Percentiles rank a stretch among this genome's conserved stretches.
phyloP scores from a whole-genome alignment of 495 filamentous ascomycete genomes.

The Clavariopsis aquatica region DNA sequence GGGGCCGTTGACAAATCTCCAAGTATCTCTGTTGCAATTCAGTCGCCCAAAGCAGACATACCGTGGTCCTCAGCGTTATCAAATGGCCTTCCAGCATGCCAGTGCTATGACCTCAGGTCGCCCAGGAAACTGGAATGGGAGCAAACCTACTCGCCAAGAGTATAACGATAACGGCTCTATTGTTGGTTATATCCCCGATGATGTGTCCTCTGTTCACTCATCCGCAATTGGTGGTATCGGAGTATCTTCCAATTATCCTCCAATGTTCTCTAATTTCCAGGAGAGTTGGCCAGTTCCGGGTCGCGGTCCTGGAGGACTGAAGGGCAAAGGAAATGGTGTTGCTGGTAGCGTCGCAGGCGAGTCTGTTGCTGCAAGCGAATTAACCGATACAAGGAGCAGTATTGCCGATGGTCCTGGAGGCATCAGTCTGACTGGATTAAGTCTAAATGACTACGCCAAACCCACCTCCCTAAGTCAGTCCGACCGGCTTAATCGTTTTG shows the following conservation, averaged over 20 bases:
- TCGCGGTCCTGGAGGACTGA: conserved; percentile 39
- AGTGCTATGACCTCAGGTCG: conserved; percentile 56
- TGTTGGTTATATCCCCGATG: conserved; percentile 91
- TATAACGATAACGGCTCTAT: conserved; percentile 85
- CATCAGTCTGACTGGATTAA: conserved; percentile 80
- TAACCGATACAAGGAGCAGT: conserved; percentile 73
- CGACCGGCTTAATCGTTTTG: conserved; percentile 81
- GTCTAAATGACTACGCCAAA: conserved; percentile 72
- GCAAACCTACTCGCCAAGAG: conserved; percentile 55
- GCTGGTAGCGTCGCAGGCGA: conserved; percentile 84
- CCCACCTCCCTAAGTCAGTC: conserved; percentile 82
- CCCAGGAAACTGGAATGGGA: conserved; percentile 58
- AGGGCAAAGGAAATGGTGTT: conserved; percentile 57
- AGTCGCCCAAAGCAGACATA: conserved; percentile 89
- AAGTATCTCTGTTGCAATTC: conserved; percentile 93
- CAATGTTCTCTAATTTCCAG: conserved; percentile 92
- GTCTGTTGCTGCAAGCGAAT: conserved; percentile 84
- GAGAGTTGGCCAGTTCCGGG: conserved; percentile 87
- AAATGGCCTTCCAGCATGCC: conserved; percentile 75
- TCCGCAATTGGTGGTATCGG: conserved; percentile 84
- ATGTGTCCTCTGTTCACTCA: conserved; percentile 93
- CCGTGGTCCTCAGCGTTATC: conserved; percentile 85
- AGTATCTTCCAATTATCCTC: conserved; percentile 78
- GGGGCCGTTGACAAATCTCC: conserved; percentile 92
- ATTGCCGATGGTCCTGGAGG: conserved; percentile 71